These are phyloP conservation scores for Tetracladium marchalianum DNA, from an alignment of 495 filamentous ascomycete genomes.

Conservation along the genomic window DNA sequence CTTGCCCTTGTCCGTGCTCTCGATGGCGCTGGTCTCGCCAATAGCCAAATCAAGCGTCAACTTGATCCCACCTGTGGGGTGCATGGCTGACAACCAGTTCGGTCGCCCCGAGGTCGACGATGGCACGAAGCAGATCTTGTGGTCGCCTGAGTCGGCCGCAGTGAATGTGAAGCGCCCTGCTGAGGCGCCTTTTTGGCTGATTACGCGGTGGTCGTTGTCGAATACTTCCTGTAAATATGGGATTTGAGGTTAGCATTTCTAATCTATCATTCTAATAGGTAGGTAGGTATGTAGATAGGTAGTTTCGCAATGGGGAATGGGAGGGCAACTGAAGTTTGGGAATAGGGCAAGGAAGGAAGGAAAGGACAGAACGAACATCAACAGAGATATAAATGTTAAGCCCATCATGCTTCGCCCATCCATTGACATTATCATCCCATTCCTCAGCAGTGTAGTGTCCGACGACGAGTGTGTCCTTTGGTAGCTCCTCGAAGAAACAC, in stretches of 20 bases:
- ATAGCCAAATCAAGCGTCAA: conserved; percentile 87
- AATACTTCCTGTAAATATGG: conserved; percentile 61
- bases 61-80: conserved; percentile 62
- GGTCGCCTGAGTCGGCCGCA: conserved; percentile 85
- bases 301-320: background rate
- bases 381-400: conserved; percentile 84
- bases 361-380: conserved; percentile 40
- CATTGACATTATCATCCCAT: conserved; percentile 53
- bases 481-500: conserved; percentile 98
- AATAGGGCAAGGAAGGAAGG: conserved; percentile 1
- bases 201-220: conserved; percentile 95
- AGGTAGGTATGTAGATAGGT: background rate
- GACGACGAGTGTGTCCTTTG: conserved; percentile 93
- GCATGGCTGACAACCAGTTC: conserved; percentile 59
- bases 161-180: conserved; percentile 92
- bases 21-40: conserved; percentile 90
- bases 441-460: conserved; percentile 82
- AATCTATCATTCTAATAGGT: background rate
- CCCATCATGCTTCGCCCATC: conserved; percentile 58
- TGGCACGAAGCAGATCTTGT: conserved; percentile 88
- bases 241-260: conserved; percentile 5
- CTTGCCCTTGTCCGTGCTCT: conserved; percentile 89
- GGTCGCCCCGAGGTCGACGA: conserved; percentile 48
- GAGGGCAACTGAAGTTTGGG: background rate
- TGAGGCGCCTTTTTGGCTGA: conserved; percentile 67